These are phyloP conservation scores for Aspergillus oerlinghausenensis DNA, from an alignment of 2,329 filamentous ascomycete species.

Conservation along the genomic window DNA sequence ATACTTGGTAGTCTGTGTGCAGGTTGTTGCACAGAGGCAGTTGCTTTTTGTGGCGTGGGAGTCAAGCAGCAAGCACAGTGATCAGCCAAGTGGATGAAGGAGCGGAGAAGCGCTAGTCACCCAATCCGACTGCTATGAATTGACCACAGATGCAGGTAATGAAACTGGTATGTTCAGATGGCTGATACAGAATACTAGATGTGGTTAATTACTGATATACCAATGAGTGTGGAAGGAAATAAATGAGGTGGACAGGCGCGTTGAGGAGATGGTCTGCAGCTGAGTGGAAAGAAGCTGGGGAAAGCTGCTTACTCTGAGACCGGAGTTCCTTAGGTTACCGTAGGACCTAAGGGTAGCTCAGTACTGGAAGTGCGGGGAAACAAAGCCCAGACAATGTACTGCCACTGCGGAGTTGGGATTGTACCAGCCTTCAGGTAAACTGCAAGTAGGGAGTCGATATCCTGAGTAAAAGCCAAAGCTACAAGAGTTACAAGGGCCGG, in stretches of 20 bases:
- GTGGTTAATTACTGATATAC: slow-evolving; percentile 8
- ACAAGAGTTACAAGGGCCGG: not conserved
- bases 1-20: not conserved
- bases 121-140: not conserved
- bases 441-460: not conserved
- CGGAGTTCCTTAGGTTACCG: not conserved
- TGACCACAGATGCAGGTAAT: not conserved
- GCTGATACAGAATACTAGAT: not conserved
- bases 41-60: not conserved
- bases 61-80: not conserved
- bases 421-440: not conserved
- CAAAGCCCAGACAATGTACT: not conserved
- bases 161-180: not conserved
- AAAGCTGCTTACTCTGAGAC: slow-evolving; percentile 5
- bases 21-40: not conserved
- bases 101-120: not conserved
- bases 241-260: slow-evolving; percentile 4
- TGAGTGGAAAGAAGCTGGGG: slow-evolving; percentile 17
- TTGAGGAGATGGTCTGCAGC: not conserved
- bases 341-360: not conserved
- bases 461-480: not conserved
- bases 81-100: not conserved
- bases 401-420: not conserved
- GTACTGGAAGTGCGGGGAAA: slow-evolving; percentile 18
- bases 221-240: slow-evolving; percentile 9